These are phyloP conservation scores for Tausonia pullulans DNA, from an alignment of 1,284 basidiomycete genomes.

Conservation along the genomic window DNA sequence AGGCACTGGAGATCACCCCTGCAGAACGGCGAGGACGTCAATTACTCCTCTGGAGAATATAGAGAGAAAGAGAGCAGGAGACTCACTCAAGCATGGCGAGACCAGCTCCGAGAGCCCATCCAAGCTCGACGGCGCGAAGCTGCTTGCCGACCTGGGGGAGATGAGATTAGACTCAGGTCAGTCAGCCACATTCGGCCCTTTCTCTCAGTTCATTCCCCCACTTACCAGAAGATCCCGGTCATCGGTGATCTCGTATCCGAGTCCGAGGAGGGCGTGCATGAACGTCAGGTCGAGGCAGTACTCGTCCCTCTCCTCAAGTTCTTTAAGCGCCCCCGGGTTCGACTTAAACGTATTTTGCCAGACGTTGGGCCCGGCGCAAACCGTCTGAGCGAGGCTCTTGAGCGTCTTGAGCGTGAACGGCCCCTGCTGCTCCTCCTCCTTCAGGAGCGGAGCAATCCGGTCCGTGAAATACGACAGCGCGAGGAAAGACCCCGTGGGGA, in stretches of 20 bases:
- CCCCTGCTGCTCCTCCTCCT: constrained; percentile 19
- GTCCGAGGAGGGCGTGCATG: constrained; percentile 73
- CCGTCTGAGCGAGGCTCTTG: constrained; percentile 50
- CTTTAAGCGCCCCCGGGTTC: constrained; percentile 50
- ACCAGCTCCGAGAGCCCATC: constrained; percentile 84
- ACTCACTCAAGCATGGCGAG: constrained; percentile 45
- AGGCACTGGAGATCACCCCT: neutral
- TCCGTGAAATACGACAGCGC: constrained; percentile 97
- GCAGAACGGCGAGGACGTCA: neutral
- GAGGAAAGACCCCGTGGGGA: constrained; percentile 65
- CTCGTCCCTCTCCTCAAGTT: constrained; percentile 75
- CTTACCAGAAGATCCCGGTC: constrained; percentile 14
- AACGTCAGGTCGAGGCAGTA: constrained; percentile 93
- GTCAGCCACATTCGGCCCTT: neutral
- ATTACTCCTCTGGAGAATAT: neutral
- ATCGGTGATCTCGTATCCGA: constrained; percentile 36
- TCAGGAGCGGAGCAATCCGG: constrained; percentile 70
- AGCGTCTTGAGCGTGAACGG: constrained; percentile 52
- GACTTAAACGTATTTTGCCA: constrained; percentile 45
- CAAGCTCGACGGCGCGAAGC: constrained; percentile 81
- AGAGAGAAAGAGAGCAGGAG: neutral
- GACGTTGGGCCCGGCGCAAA: constrained; percentile 55
- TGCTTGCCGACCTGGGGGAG: constrained; percentile 63
- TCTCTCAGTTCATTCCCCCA: neutral
- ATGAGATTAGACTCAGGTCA: neutral